Conservation (phyloP, 257 asterid species). For the Solanum infundibuliforme region DNA sequence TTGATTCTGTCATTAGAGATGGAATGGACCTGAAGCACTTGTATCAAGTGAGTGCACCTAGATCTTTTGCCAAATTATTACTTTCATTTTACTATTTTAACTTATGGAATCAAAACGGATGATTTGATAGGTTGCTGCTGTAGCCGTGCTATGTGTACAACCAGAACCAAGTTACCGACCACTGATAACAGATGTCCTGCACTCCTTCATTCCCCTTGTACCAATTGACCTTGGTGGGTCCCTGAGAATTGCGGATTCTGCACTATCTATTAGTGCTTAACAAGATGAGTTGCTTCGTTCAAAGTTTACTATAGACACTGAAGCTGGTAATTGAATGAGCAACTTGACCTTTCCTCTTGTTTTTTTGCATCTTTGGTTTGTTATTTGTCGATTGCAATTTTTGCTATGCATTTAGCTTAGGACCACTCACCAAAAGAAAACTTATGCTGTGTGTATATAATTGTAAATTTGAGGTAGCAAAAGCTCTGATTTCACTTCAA, state of each 20-base stretch:
- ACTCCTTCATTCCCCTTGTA: slow-evolving; percentile 93
- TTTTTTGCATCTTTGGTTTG: not conserved
- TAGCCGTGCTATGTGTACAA: slow-evolving; percentile 90
- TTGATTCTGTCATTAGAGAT: slow-evolving; percentile 64
- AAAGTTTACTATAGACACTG: not conserved
- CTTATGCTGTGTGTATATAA: slow-evolving; percentile 4
- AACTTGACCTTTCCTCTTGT: not conserved
- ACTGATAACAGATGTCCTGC: slow-evolving; percentile 82
- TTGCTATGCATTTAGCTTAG: slow-evolving; percentile 12
- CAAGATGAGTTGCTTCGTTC: not conserved
- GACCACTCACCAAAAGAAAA: not conserved
- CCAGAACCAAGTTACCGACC: slow-evolving; percentile 96
- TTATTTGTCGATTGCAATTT: slow-evolving; percentile 1
- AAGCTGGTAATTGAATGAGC: not conserved
- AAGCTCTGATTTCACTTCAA: not conserved
- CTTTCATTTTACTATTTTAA: not conserved
- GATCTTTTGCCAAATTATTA: not conserved
- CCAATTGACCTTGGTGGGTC: slow-evolving; percentile 90
- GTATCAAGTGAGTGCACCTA: slow-evolving; percentile 50
- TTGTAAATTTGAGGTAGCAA: slow-evolving; percentile 27
- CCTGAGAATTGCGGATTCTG: slow-evolving; percentile 38
- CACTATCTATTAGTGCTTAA: slow-evolving; percentile 20
- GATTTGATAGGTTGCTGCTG: slow-evolving; percentile 76
- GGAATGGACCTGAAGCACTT: slow-evolving; percentile 88
- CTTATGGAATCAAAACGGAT: not conserved